A percentile compares a stretch with the other conserved stretches of the same genome.
Conservation (phyloP, 495 filamentous ascomycete genomes). For the Astrothelium subdiscretum region DNA sequence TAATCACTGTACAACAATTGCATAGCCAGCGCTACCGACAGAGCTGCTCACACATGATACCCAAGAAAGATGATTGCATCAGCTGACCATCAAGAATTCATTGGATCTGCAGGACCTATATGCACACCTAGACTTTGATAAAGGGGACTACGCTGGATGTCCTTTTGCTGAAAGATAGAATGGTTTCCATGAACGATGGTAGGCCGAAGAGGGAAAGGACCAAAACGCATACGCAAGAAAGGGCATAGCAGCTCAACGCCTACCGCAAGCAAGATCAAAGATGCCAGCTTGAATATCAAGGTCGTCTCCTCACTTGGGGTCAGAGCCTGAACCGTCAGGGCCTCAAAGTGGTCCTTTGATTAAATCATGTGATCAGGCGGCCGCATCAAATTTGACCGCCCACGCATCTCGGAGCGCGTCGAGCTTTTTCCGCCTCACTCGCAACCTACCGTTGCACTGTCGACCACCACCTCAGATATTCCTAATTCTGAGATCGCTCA, state of each 20-base stretch:
- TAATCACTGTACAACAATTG: neutral
- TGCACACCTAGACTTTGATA: neutral
- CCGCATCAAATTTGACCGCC: neutral
- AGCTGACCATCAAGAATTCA: neutral
- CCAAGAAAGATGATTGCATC: slow-evolving; percentile 1
- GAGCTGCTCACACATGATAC: neutral
- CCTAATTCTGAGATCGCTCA: neutral
- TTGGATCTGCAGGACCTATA: neutral
- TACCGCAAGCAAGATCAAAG: neutral
- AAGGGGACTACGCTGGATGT: no score
- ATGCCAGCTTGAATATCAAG: neutral
- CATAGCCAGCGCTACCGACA: neutral
- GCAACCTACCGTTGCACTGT: neutral
- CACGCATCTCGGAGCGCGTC: neutral
- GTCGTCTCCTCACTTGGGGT: neutral
- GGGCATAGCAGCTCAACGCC: no score
- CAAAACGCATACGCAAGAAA: no score
- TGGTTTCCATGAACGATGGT: no score
- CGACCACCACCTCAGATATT: neutral
- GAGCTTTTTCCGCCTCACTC: neutral
- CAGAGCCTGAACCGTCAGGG: neutral
- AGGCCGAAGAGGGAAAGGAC: neutral
- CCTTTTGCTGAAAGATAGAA: no score
- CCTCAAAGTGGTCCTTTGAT: neutral
- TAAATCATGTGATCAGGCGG: neutral